Percentiles rank a stretch among this genome's conserved stretches.
phyloP scores from a whole-genome alignment of 2,329 filamentous ascomycete genomes.

The Stagonosporopsis vannaccii region DNA sequence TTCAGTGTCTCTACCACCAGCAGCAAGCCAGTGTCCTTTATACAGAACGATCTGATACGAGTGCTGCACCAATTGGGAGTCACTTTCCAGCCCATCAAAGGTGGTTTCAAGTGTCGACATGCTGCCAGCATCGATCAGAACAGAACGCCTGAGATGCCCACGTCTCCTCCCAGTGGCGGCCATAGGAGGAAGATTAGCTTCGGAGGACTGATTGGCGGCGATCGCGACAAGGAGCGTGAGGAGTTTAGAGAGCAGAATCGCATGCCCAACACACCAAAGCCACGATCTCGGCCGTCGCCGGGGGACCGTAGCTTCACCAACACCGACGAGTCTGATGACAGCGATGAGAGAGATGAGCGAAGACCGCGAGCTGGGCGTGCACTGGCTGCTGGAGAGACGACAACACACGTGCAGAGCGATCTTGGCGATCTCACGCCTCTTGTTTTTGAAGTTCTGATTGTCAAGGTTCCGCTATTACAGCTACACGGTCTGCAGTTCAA shows the following conservation, averaged over 20 bases:
- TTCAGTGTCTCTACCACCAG: constrained; percentile 98
- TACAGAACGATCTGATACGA: constrained; percentile 87
- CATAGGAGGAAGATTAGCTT: constrained; percentile 86
- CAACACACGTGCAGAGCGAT: constrained; percentile 89
- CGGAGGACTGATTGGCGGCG: constrained; percentile 68
- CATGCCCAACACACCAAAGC: constrained; percentile 58
- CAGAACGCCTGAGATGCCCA: constrained; percentile 67
- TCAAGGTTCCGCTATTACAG: constrained; percentile 92
- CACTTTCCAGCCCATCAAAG: constrained; percentile 90
- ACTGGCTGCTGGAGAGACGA: constrained; percentile 79
- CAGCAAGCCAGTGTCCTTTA: constrained; percentile 84
- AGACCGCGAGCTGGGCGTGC: constrained; percentile 33
- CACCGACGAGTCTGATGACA: constrained; percentile 85
- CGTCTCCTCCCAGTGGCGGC: constrained; percentile 47
- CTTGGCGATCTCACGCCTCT: constrained; percentile 83
- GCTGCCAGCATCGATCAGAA: constrained; percentile 88
- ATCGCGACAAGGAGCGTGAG: constrained; percentile 70
- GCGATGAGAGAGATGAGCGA: constrained; percentile 61
- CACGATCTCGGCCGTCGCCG: constrained; percentile 54
- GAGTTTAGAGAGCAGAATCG: constrained; percentile 70
- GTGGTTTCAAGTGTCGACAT: constrained; percentile 90
- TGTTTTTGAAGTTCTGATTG: constrained; percentile 94
- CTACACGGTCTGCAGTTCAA: constrained; percentile 98
- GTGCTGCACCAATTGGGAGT: constrained; percentile 88
- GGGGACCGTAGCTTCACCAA: constrained; percentile 80